Percentiles rank a stretch among this genome's conserved stretches.
Conservation (phyloP, 164 flowering plant species). For the Nymphaea thermarum region DNA sequence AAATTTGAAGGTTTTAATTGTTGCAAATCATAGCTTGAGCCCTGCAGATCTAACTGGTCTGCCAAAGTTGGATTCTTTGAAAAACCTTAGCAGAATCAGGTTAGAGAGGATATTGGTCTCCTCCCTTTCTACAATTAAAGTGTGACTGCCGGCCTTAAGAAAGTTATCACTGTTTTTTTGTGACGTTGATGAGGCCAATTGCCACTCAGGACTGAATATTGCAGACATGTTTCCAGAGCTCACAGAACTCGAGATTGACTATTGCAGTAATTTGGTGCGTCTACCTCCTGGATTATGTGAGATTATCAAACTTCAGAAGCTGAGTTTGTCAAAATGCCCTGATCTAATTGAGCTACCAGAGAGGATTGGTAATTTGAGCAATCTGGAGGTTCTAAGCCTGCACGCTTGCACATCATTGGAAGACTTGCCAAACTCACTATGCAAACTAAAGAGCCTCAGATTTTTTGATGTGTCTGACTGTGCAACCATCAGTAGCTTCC, state of each 20-base stretch:
- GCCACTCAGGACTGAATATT: conserved; percentile 2
- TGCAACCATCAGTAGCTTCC: conserved; percentile 41
- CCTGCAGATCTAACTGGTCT: conserved; percentile 32
- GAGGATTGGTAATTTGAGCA: conserved; percentile 30
- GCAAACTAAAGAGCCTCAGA: conserved; percentile 30
- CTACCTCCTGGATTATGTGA: conserved; percentile 42
- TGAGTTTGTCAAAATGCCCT: conserved; percentile 70
- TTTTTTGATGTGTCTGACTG: conserved; percentile 70
- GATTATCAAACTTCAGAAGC: conserved; percentile 26
- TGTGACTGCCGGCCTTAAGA: conserved; percentile 24
- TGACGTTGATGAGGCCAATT: conserved; percentile 18
- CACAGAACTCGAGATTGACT: conserved; percentile 54
- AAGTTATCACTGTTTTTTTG: conserved; percentile 58
- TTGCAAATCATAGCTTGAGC: conserved; percentile 33
- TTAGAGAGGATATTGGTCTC: conserved; percentile 53
- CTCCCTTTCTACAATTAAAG: conserved; percentile 13
- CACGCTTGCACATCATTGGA: conserved; percentile 50
- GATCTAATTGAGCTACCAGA: conserved; percentile 36
- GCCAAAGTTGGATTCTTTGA: conserved; percentile 27
- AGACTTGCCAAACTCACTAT: conserved; percentile 36
- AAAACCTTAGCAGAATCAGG: conserved; percentile 63
- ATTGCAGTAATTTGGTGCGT: conserved; percentile 44
- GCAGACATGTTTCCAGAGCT: conserved; percentile 45
- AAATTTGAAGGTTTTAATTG: conserved; percentile 42
- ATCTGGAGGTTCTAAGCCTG: conserved; percentile 35